phyloP scores from a whole-genome alignment of 495 filamentous ascomycete genomes.

The Xylaria flabelliformis region DNA sequence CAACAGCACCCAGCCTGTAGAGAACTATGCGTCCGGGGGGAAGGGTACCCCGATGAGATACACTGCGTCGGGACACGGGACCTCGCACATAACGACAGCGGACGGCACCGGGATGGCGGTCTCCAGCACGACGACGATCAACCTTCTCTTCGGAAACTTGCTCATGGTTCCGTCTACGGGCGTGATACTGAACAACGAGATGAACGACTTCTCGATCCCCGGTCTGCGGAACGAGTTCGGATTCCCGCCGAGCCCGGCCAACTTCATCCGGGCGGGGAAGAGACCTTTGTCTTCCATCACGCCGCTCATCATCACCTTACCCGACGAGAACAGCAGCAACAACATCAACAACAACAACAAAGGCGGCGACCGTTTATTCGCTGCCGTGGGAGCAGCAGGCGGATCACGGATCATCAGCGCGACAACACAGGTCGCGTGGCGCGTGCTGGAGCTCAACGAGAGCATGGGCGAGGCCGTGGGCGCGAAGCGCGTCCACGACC shows the following conservation, averaged over 20 bases:
- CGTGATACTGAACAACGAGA: conserved; percentile 88
- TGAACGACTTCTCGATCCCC: conserved; percentile 84
- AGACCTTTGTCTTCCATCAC: conserved; percentile 76
- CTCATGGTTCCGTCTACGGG: conserved; percentile 81
- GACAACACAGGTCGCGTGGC: conserved; percentile 73
- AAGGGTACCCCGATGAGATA: conserved; percentile 28
- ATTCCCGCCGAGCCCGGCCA: conserved; percentile 72
- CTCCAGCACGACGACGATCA: conserved; percentile 80
- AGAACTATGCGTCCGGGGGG: conserved; percentile 68
- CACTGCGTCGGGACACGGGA: conserved; percentile 63
- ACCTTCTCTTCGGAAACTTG: conserved; percentile 79
- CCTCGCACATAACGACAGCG: conserved; percentile 74
- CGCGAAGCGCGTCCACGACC: conserved; percentile 76
- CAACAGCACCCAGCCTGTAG: conserved; percentile 66
- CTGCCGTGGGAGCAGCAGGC: conserved; percentile 73
- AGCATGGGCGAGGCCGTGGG: conserved; percentile 62
- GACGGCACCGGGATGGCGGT: conserved; percentile 74
- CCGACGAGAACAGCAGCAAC: conserved; percentile 32
- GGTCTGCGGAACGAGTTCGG: conserved; percentile 75
- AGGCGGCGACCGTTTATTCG: conserved; percentile 34
- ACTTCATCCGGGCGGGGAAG: conserved; percentile 77
- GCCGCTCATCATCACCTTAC: conserved; percentile 67
- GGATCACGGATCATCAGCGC: conserved; percentile 82
- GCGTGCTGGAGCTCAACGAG: conserved; percentile 68
- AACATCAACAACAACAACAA: conserved; percentile 32